phyloP scores from a whole-genome alignment of 345 rosid species.

The Nephelium lappaceum region DNA sequence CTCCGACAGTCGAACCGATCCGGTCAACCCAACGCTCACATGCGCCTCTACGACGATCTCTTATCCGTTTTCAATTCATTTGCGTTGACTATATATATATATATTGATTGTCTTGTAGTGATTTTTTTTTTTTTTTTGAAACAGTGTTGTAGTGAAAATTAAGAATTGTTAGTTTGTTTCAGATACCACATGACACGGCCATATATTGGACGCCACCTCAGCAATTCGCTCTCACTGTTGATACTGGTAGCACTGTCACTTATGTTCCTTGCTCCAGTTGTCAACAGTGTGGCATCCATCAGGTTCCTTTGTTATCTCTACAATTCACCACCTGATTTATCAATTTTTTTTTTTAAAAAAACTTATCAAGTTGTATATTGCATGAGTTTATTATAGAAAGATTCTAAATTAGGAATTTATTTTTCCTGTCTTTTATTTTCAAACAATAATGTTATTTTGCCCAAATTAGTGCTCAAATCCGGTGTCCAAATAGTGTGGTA shows the following conservation, averaged over 20 bases:
- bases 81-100: background rate
- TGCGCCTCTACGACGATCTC: constrained; percentile 86
- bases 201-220: constrained; percentile 81
- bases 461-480: too few species aligned
- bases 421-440: too few species aligned
- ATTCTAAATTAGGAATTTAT: too few species aligned
- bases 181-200: constrained; percentile 69
- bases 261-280: constrained; percentile 78
- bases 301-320: constrained; percentile 35
- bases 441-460: too few species aligned
- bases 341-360: background rate
- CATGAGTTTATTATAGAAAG: too few species aligned
- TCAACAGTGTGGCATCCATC: constrained; percentile 60
- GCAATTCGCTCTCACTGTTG: constrained; percentile 73
- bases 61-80: constrained; percentile 24
- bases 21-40: constrained; percentile 55
- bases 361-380: background rate
- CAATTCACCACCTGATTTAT: background rate
- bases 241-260: constrained; percentile 80
- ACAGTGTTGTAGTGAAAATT: too few species aligned
- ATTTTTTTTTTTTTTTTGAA: too few species aligned
- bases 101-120: background rate
- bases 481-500: too few species aligned
- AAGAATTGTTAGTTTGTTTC: constrained; percentile 11
- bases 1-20: constrained; percentile 52